Evolutionary conservation across 1,284 basidiomycete species (phyloP).

Genomic region (Leucoagaricus sp.): DNA sequence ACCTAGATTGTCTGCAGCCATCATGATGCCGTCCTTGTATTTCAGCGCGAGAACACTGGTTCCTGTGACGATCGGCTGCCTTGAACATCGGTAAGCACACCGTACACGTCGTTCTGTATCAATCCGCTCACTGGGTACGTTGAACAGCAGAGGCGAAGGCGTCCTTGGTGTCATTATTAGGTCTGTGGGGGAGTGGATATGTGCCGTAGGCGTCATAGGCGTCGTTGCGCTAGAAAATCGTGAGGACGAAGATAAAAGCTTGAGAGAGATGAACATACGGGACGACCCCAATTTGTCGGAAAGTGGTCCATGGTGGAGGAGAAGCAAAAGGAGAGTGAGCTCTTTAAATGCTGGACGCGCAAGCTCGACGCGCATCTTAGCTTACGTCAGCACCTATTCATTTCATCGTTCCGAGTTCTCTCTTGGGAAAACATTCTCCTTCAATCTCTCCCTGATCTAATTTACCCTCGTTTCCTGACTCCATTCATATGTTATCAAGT

Average conservation of each 20-base stretch:
- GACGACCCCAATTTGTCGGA: conserved; percentile 78
- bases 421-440: too few species aligned
- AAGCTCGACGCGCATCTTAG: conserved; percentile 16
- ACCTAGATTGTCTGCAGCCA: conserved; percentile 99
- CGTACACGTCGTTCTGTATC: not conserved
- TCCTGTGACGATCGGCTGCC: conserved; percentile 95
- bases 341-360: conserved; percentile 13
- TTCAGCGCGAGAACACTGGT: conserved; percentile 94
- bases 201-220: conserved; percentile 72
- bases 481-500: too few species aligned
- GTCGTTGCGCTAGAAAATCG: conserved; percentile 62
- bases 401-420: too few species aligned
- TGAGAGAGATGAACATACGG: conserved; percentile 46
- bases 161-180: conserved; percentile 51
- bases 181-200: conserved; percentile 67
- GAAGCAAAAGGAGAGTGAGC: not conserved
- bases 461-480: too few species aligned
- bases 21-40: conserved; percentile 97
- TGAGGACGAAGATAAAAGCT: not conserved
- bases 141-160: conserved; percentile 67
- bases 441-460: too few species aligned
- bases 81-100: conserved; percentile 28
- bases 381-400: conserved; percentile 12
- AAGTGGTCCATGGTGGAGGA: conserved; percentile 69
- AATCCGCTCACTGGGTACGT: conserved; percentile 66